Evolutionary conservation across 805 yeast species (phyloP), one percentile per base, ranked within the genome.

Genomic region (Yarrowia yakushimensis): DNA sequence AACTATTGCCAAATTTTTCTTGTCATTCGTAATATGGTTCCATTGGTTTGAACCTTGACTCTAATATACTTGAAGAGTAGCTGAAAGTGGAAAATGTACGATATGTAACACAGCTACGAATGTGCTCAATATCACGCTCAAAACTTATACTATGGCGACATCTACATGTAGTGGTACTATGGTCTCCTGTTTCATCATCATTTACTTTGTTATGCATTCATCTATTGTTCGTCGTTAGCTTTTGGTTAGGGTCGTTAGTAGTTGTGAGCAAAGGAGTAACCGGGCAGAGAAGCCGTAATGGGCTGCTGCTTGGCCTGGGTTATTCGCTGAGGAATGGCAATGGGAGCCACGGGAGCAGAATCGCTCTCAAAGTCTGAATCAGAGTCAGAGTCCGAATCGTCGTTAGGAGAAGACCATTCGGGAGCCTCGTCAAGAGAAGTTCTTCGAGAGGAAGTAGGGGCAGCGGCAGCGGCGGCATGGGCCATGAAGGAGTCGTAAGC

Each of bases 241-340:
- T 46, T 46, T 46, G 33, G 41, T 23, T 25, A 7, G 31, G 37
- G 39, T 34, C n/a, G 59, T 50, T 50, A 50, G 59, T 50, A 50
- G 59, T 50, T 50, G 17, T 50, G 42, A 11, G 43, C 59, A 25
- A 50, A 34, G 37, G 59, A 34, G 43, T 50, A 50, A 43, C 59
- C 25, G 31, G 59, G 59, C 23, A 50, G 59, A 17, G 59, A 50
- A 13, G 59, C 42, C 6, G 59, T 36, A 17, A 50, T 23, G 41
- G 59, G 59, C 33, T 50, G 22, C 42, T 50, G 59, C 31, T 33
- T 50, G 23, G 42, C 36, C 30, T 48, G 59, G 42, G 42, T 25
- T 17, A 50, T 50, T 36, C 59, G 36, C 37, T 48, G 55, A 17
- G 59, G 59, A 20, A 50, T 50, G 59, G 59, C 42, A 36, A 50